Evolutionary conservation across 1,139 yeast species (phyloP), one percentile per base, ranked within the genome.

Genomic region (Candida gigantensis): DNA sequence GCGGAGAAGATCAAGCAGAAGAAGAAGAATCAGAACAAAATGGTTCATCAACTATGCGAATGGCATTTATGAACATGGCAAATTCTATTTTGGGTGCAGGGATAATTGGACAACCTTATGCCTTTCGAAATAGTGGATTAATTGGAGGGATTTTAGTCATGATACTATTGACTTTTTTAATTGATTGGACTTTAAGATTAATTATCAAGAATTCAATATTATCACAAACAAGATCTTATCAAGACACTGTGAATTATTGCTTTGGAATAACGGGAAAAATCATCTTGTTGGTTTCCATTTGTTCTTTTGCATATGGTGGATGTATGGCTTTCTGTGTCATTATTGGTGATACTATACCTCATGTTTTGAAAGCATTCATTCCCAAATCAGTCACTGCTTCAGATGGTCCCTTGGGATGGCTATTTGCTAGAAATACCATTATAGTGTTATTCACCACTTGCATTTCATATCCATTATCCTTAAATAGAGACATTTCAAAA

Each of bases 21-120:
- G 41, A 40, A 13, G 40, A 32, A 11, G 41, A 40, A 10, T 44
- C 35, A 19, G 45, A 39, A 7, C 42, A 48, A 32, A 42, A 40
- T 6, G 68, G 73, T 4, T 57, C 71, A 31, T 66, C 77, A n/a
- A 73, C 66, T 43, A 72, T 89, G 74, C 75, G 75, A 44, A 84
- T 85, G 89, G 97, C 97, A 9, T 89, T 90, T 53, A 86, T 90
- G 95, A 90, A 90, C 59, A 89, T 90, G 96, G 95, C 97, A 15
- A 90, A 90, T 60, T 84, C 87, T 11, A 90, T 89, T 41, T 68
- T 90, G 10, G 97, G 97, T 0, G 97, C 97, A 0, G 97, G 97
- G 2, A 87, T 92, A 35, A 88, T 90, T 30, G 96, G 97, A 1
- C 95, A 89, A 50, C 95, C 97, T 1, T 85, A 82, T 52, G 97